Evolutionary conservation across 1,284 basidiomycete genomes (phyloP).

Genomic region (Waitea zeae): DNA sequence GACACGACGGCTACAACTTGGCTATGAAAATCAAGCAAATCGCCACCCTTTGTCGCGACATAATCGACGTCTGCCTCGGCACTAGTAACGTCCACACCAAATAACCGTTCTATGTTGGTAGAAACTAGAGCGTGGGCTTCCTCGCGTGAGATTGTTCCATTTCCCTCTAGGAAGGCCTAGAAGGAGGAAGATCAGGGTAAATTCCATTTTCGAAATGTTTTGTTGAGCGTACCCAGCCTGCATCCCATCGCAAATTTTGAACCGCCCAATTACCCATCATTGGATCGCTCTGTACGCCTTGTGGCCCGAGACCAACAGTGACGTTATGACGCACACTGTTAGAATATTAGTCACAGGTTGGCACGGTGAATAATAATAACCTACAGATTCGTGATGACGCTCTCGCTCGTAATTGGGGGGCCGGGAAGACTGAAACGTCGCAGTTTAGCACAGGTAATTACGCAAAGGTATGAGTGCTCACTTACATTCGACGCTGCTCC

Average conservation of each 20-base stretch:
- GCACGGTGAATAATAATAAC: slow-evolving; percentile 11
- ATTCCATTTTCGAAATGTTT: background rate
- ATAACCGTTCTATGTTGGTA: slow-evolving; percentile 41
- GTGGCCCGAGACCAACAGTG: slow-evolving; percentile 43
- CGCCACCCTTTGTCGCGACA: slow-evolving; percentile 48
- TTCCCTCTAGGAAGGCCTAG: slow-evolving; percentile 1
- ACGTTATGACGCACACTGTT: slow-evolving; percentile 29
- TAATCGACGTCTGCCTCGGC: slow-evolving; percentile 22
- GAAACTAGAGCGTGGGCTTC: slow-evolving; percentile 39
- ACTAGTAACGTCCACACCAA: slow-evolving; percentile 27
- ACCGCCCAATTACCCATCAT: slow-evolving; percentile 28
- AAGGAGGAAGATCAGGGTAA: background rate
- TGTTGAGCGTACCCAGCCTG: slow-evolving; percentile 42
- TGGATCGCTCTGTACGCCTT: background rate
- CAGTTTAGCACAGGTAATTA: too few relatives aligned
- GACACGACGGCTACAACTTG: slow-evolving; percentile 47
- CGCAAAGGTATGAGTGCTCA: background rate
- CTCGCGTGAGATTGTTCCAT: slow-evolving; percentile 23
- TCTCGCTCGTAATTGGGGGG: slow-evolving; percentile 38
- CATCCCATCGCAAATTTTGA: slow-evolving; percentile 53
- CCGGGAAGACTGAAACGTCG: slow-evolving; percentile 27
- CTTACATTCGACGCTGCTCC: slow-evolving; percentile 50
- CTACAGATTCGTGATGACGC: background rate
- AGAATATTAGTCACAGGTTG: slow-evolving; percentile 30
- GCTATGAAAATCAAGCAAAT: slow-evolving; percentile 36